These are phyloP conservation scores for Cryomyces minteri DNA, from an alignment of 495 filamentous ascomycete species.

Conservation along the genomic window DNA sequence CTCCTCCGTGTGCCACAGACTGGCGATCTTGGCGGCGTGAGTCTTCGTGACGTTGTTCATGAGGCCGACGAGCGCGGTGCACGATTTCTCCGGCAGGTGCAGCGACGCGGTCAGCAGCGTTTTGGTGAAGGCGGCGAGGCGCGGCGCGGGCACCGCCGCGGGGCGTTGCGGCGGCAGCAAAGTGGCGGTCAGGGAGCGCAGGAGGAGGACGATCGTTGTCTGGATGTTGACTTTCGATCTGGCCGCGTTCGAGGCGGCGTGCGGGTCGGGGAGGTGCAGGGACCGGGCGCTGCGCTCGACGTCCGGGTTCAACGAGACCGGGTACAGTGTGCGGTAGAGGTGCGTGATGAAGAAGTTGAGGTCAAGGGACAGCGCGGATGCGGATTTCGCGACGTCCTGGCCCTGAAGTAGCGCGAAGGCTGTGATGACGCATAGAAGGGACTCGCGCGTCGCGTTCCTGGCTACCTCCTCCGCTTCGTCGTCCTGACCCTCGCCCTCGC, in stretches of 20 bases:
- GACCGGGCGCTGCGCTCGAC: slow-evolving; percentile 72
- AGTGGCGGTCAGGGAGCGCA: slow-evolving; percentile 63
- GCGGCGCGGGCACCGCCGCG: slow-evolving; percentile 42
- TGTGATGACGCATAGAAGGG: slow-evolving; percentile 87
- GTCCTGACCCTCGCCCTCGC: slow-evolving; percentile 24
- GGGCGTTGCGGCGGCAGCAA: slow-evolving; percentile 47
- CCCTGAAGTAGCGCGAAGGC: slow-evolving; percentile 86
- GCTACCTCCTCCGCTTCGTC: slow-evolving; percentile 24
- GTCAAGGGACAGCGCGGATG: slow-evolving; percentile 58
- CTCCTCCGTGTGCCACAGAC: slow-evolving; percentile 77
- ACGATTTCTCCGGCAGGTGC: slow-evolving; percentile 78
- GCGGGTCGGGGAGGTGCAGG: slow-evolving; percentile 60
- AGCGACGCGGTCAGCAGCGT: slow-evolving; percentile 65
- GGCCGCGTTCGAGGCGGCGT: slow-evolving; percentile 18
- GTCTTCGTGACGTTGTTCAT: slow-evolving; percentile 54
- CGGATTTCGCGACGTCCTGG: slow-evolving; percentile 54
- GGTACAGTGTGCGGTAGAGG: slow-evolving; percentile 68
- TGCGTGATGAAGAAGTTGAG: slow-evolving; percentile 87
- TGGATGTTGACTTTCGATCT: slow-evolving; percentile 72
- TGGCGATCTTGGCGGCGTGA: slow-evolving; percentile 48
- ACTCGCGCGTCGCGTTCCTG: slow-evolving; percentile 60
- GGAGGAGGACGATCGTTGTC: slow-evolving; percentile 76
- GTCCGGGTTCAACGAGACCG: slow-evolving; percentile 61
- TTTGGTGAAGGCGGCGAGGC: slow-evolving; percentile 86
- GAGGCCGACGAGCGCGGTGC: slow-evolving; percentile 54